Evolutionary conservation across 495 filamentous ascomycete species (phyloP).

Genomic region (Podospora appendiculata): DNA sequence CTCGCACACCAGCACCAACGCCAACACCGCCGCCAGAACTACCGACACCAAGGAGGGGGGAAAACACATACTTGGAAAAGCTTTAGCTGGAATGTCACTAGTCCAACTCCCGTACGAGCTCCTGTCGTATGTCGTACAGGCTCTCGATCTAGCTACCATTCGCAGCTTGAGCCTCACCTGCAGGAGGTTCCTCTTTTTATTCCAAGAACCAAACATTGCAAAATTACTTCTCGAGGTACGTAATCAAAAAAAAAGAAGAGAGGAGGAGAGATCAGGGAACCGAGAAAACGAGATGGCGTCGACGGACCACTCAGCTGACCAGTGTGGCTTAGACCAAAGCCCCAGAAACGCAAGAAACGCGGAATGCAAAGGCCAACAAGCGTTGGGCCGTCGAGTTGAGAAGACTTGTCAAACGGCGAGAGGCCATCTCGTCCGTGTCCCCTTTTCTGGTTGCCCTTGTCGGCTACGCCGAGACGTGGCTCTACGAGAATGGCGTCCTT

Average conservation of each 20-base stretch:
- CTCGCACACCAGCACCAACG: too few relatives aligned
- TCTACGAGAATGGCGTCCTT: conserved; percentile 55
- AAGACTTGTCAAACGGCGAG: conserved; percentile 50
- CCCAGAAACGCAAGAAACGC: conserved; percentile 50
- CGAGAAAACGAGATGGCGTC: not conserved
- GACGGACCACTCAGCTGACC: conserved; percentile 8
- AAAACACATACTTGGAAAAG: not conserved
- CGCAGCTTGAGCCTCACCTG: conserved; percentile 43
- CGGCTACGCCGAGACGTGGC: conserved; percentile 52
- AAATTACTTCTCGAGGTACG: conserved; percentile 50
- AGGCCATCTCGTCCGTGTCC: conserved; percentile 52
- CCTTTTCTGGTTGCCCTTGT: conserved; percentile 56
- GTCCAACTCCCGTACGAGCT: conserved; percentile 54
- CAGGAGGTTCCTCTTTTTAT: conserved; percentile 42
- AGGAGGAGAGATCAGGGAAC: not conserved
- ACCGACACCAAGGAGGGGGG: too few relatives aligned
- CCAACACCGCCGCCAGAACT: too few relatives aligned
- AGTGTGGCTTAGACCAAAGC: conserved; percentile 41
- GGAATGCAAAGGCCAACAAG: conserved; percentile 37
- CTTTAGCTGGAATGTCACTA: conserved; percentile 17
- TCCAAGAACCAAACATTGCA: conserved; percentile 55
- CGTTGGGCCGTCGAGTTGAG: conserved; percentile 50
- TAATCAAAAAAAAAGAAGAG: not conserved
- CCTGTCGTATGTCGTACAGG: conserved; percentile 49
- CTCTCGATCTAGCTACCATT: conserved; percentile 45